Conservation (phyloP, 169 alveolate genomes). For the Plasmodium vivax region DNA sequence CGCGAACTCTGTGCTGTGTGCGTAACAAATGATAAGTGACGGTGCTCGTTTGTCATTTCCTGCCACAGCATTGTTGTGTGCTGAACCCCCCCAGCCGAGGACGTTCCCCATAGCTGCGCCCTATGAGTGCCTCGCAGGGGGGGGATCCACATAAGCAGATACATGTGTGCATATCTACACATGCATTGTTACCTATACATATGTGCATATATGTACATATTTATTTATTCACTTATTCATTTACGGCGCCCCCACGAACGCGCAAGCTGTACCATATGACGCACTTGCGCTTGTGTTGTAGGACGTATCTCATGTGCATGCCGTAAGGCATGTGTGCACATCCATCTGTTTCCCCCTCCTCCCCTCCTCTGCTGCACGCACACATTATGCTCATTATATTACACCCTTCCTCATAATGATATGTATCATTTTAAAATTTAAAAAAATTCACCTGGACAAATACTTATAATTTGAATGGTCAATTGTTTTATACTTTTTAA, state of each 20-base stretch:
- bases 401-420: background rate
- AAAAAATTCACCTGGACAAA: constrained; percentile 8
- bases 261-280: background rate
- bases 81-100: background rate
- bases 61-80: background rate
- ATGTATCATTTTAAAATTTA: constrained; percentile 41
- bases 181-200: background rate
- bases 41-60: background rate
- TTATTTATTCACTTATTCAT: background rate
- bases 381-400: background rate
- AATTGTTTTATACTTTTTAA: constrained; percentile 24
- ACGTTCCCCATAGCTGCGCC: background rate
- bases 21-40: constrained; percentile 13
- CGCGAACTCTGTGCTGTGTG: background rate
- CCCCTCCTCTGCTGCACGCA: background rate
- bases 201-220: background rate
- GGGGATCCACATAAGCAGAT: background rate
- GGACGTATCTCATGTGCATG: background rate
- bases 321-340: background rate
- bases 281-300: background rate
- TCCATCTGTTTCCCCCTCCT: background rate
- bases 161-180: background rate
- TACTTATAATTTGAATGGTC: constrained; percentile 45
- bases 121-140: background rate
- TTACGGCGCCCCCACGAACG: background rate